Evolutionary conservation across 345 rosid genomes (phyloP).

Genomic region (thale cress (Arabidopsis thaliana)): TAIR10.1 NC_003074.8:20235501-20236000

Average conservation of each 20-base stretch:
- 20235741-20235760: conserved; percentile 42
- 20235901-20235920: conserved; percentile 96
- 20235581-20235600: neutral
- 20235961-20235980: conserved; percentile 99
- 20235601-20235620: conserved; percentile 27
- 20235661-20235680: conserved; percentile 9
- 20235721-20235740: conserved; percentile 3
- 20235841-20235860: conserved; percentile 80
- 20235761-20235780: neutral
- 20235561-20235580: neutral
- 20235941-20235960: conserved; percentile 97
- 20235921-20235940: conserved; percentile 97
- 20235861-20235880: conserved; percentile 97
- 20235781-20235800: conserved; percentile 27
- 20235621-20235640: conserved; percentile 40
- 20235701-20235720: conserved; percentile 35
- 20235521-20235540: neutral
- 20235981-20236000: conserved; percentile 93
- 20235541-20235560: neutral
- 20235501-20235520: too few species aligned
- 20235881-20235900: conserved; percentile 84
- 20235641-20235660: conserved; percentile 24
- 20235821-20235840: conserved; percentile 61
- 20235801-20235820: conserved; percentile 50
- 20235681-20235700: conserved; percentile 26